These are phyloP conservation scores for Colletotrichum liriopes DNA, from an alignment of 2,329 filamentous ascomycete species.

Conservation along the genomic window DNA sequence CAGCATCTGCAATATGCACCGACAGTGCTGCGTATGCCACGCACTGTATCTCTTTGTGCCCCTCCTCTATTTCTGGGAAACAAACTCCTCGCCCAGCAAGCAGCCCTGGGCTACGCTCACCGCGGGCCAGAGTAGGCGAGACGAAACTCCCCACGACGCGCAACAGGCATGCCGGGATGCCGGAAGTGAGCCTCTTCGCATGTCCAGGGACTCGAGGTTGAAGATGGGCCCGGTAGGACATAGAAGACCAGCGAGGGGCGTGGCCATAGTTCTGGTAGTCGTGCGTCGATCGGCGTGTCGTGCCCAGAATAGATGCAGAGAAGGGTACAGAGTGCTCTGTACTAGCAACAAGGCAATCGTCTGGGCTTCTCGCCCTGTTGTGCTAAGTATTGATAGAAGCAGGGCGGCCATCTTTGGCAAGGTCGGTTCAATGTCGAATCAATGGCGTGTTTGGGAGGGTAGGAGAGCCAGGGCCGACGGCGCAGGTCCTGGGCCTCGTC, in stretches of 20 bases:
- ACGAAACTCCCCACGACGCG: slow-evolving; percentile 1
- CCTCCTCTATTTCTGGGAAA: not conserved
- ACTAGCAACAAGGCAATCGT: slow-evolving; percentile 10
- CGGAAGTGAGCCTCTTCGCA: not conserved
- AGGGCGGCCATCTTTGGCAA: not conserved
- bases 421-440: slow-evolving; percentile 20
- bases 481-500: slow-evolving; percentile 33
- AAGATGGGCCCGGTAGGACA: not conserved
- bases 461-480: slow-evolving; percentile 19
- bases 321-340: not conserved
- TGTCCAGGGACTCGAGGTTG: not conserved
- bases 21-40: not conserved
- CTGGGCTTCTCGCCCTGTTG: slow-evolving; percentile 4
- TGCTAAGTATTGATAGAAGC: not conserved
- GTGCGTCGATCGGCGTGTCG: slow-evolving; percentile 18
- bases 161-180: not conserved
- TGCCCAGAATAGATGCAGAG: slow-evolving; percentile 39
- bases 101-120: not conserved
- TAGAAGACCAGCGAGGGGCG: not conserved
- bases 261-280: slow-evolving; percentile 16
- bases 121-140: slow-evolving; percentile 3
- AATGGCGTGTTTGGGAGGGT: slow-evolving; percentile 35
- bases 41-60: not conserved
- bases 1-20: not conserved
- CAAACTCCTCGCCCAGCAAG: not conserved